Evolutionary conservation across 495 filamentous ascomycete species (phyloP).

Genomic region (Podospora pseudopauciseta): DNA sequence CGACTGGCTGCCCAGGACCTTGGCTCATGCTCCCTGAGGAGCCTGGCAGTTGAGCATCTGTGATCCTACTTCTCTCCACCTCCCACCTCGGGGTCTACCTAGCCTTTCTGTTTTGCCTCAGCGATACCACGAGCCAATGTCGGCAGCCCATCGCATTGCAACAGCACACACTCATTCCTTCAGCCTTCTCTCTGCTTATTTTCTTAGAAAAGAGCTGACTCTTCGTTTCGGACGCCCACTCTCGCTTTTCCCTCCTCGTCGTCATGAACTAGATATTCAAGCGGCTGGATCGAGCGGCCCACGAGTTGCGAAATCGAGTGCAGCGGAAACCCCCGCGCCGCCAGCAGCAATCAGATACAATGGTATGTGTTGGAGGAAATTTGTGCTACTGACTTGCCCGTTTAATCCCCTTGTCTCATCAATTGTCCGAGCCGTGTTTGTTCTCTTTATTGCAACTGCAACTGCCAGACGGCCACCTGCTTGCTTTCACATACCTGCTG

Average conservation of each 20-base stretch:
- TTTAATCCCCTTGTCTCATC: neutral
- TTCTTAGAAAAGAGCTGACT: neutral
- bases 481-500: neutral
- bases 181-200: neutral
- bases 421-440: neutral
- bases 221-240: neutral
- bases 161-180: neutral
- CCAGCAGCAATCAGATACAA: neutral
- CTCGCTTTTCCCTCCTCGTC: constrained; percentile 7
- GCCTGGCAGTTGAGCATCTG: neutral
- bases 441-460: neutral
- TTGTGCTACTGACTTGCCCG: neutral
- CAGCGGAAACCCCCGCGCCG: neutral
- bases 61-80: neutral
- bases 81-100: neutral
- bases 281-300: constrained; percentile 28
- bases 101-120: neutral
- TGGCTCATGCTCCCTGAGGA: neutral
- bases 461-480: neutral
- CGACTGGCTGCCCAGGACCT: neutral
- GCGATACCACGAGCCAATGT: constrained; percentile 3
- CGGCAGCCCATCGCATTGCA: neutral
- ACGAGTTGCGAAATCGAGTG: constrained; percentile 20
- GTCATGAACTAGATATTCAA: constrained; percentile 34
- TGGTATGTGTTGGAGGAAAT: neutral